Evolutionary conservation across 305 asterid genomes (phyloP), one percentile per base, ranked within the genome.

Genomic region (Fraxinus latifolia): DNA sequence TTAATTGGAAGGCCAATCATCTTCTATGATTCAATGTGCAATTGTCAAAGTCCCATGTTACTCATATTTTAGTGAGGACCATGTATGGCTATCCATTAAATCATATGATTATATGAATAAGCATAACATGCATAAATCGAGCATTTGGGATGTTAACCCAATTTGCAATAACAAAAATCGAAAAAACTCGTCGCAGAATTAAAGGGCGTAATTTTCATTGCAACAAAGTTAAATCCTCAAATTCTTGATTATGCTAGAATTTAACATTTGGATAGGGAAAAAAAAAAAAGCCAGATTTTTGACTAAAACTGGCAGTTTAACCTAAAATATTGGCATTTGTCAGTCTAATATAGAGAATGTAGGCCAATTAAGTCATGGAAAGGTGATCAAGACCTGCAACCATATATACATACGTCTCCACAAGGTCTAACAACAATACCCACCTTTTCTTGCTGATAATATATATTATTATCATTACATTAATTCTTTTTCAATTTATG

Each of bases 391-490:
- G 87, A 87, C 90, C 90, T 83, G 85, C 86, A 62, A 73, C 74
- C 67, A 53, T 55, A n/a, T 55, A 7, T 42, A 84, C 87, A 77
- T 81, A 36, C 86, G 83, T 87, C 68, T 82, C 77, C 84, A 27
- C 73, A 74, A 84, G 74, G 78, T 86, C 85, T 82, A 88, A 88
- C 89, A 78, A 83, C 87, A 84, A 83, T 82, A 89, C 91, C 93
- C 82, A 87, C 85, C 90, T 70, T 79, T 81, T 67, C 78, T 82
- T 53, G 53, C 60, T 19, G 23, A 17, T 2, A 11, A 21, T 77
- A 29, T 79, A 47, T 47, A 44, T 1, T 53, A n/a, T 53, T n/a
- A 5, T 62, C 72, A 62, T 8, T 21, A 23, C 33, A 23, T 62
- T 62, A 23, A 23, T 62, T 62, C 29, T 33, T 44, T 42, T 77